A percentile compares a stretch with the other conserved stretches of the same genome.
These are phyloP conservation scores for Keqinozyma sinolaborantium DNA, from an alignment of 1,139 yeast species.

Conservation along the genomic window DNA sequence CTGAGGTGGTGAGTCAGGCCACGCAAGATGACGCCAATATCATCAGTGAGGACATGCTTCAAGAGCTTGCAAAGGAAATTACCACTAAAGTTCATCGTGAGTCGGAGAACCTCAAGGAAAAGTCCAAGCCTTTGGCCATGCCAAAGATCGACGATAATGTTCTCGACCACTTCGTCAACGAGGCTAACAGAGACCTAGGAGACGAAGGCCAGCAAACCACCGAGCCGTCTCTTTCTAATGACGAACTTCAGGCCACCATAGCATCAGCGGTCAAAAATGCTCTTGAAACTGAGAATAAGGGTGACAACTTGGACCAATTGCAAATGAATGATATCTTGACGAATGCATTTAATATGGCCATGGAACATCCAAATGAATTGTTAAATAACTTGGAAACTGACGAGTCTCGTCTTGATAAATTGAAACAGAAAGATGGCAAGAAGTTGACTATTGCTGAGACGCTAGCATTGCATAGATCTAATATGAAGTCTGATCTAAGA, in stretches of 20 bases:
- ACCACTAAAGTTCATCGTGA: conserved; percentile 30
- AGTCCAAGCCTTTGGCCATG: conserved; percentile 15
- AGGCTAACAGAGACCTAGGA: conserved; percentile 23
- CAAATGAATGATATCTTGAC: conserved; percentile 68
- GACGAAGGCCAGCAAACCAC: conserved; percentile 2
- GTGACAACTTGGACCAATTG: conserved; percentile 46
- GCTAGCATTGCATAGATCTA: conserved; percentile 52
- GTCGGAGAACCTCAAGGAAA: conserved; percentile 10
- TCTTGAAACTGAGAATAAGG: conserved; percentile 25
- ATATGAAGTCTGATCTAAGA: conserved; percentile 21
- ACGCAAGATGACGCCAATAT: conserved; percentile 7
- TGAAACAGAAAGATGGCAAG: conserved; percentile 14
- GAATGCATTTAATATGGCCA: conserved; percentile 70
- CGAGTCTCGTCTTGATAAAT: conserved; percentile 12
- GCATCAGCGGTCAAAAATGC: conserved; percentile 24
- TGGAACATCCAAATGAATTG: conserved; percentile 59
- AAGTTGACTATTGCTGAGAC: conserved; percentile 62
- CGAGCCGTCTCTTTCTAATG: conserved; percentile 2
- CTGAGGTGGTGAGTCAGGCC: conserved; percentile 7
- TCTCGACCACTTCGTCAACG: conserved; percentile 35
- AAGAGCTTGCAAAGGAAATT: conserved; percentile 31
- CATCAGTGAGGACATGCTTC: conserved; percentile 21
- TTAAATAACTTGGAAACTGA: conserved; percentile 46
- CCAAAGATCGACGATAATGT: conserved; percentile 39
- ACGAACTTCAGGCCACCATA: conserved; percentile 20